Conservation (phyloP, 192 early-diverging fungal species). For the Rhizoclosmatium globosum region DNA sequence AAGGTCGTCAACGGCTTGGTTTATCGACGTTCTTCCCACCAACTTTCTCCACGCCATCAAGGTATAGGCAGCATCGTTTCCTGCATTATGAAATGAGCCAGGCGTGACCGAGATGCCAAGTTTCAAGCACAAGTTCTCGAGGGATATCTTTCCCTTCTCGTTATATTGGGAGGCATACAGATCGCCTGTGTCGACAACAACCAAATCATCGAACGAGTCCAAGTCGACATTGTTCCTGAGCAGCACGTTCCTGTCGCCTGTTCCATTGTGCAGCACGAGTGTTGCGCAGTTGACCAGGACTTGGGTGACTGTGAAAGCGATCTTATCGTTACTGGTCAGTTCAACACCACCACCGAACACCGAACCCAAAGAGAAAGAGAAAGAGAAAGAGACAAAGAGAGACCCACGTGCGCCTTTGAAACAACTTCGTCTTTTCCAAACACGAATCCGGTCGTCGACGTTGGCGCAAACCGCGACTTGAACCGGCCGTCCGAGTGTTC, state of each 20-base stretch:
- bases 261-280: conserved; percentile 27
- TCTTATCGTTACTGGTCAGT: neutral
- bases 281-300: conserved; percentile 1
- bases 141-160: neutral
- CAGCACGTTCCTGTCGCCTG: neutral
- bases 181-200: conserved; percentile 13
- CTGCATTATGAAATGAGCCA: conserved; percentile 14
- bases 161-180: neutral
- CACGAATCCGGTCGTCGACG: conserved; percentile 3
- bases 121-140: neutral
- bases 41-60: conserved; percentile 16
- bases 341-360: neutral
- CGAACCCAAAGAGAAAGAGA: neutral
- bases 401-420: neutral
- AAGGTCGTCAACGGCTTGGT: neutral
- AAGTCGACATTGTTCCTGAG: neutral
- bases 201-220: neutral
- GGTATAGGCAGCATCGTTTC: conserved; percentile 33
- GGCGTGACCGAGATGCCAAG: neutral
- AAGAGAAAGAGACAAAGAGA: too few relatives aligned
- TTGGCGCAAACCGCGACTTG: neutral
- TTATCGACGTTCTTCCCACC: neutral
- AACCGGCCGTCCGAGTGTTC: neutral
- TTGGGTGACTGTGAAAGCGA: neutral
- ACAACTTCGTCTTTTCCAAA: conserved; percentile 17